Conservation (phyloP, 2,329 filamentous ascomycete genomes). For the Trichoderma endophyticum region DNA sequence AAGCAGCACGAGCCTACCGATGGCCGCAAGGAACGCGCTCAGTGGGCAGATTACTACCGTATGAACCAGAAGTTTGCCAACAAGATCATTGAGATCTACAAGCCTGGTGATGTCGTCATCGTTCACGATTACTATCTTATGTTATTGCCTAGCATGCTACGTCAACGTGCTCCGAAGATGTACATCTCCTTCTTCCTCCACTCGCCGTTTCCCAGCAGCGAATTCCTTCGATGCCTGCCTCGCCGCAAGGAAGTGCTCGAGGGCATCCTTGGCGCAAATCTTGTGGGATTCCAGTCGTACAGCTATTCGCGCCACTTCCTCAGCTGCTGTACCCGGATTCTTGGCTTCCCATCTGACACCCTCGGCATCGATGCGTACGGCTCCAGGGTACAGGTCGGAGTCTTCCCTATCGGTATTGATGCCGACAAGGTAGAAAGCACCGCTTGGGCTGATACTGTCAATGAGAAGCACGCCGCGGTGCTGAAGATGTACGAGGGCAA, state of each 20-base stretch:
- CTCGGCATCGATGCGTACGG: slow-evolving; percentile 87
- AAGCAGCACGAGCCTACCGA: slow-evolving; percentile 90
- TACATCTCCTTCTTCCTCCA: slow-evolving; percentile 96
- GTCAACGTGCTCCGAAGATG: slow-evolving; percentile 81
- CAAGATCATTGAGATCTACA: slow-evolving; percentile 82
- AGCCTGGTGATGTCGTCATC: slow-evolving; percentile 86
- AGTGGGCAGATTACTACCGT: slow-evolving; percentile 90
- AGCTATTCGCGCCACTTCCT: slow-evolving; percentile 94
- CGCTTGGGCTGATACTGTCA: slow-evolving; percentile 68
- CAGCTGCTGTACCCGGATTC: slow-evolving; percentile 85
- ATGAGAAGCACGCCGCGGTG: slow-evolving; percentile 69
- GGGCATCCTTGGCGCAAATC: slow-evolving; percentile 84
- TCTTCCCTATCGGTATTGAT: slow-evolving; percentile 94
- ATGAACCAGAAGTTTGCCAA: slow-evolving; percentile 93
- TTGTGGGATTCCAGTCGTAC: slow-evolving; percentile 93
- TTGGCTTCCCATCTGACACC: slow-evolving; percentile 84
- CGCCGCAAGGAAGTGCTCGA: slow-evolving; percentile 87
- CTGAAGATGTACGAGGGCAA: slow-evolving; percentile 79
- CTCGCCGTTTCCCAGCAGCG: slow-evolving; percentile 91
- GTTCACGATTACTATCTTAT: slow-evolving; percentile 95
- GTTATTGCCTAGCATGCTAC: slow-evolving; percentile 81
- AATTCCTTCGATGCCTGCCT: slow-evolving; percentile 86
- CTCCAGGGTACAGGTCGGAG: slow-evolving; percentile 82
- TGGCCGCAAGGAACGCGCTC: slow-evolving; percentile 72
- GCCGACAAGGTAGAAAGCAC: slow-evolving; percentile 71